Base-by-base conservation (phyloP, 768 basidiomycete species). In the Termitomyces sp. region DNA sequence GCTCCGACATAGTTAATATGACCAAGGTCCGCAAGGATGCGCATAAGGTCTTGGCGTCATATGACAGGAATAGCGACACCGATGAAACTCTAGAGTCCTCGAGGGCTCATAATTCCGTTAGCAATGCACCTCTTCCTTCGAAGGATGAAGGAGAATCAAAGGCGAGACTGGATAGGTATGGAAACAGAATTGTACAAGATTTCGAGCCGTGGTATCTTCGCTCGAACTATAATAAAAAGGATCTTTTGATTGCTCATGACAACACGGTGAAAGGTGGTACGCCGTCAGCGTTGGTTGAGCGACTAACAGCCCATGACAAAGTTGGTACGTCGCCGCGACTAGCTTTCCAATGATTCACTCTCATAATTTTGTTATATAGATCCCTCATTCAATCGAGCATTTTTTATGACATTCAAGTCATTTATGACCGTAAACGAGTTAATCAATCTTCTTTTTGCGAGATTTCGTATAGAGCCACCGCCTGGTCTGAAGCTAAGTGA, bases 331-430 rank as follows among this genome's bases (percentile, higher is more conserved):
- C 20, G 38, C 22, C 28, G 3, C 20, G 43, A 42, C 8, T 33
- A 52, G 32, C 36, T 43, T 49, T 43, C 38, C 47, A 28, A 40
- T 51, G 59, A 32, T 22, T 33, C 38, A 26, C 53, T 26, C 58
- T 52, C 26, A 40, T 36, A 3, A 50, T 13, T 22, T 59, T 51
- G 47, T 35, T 14, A 12, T 22, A 56, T 53, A 58, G 64, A 97
- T 70, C 80, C 86, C 1, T 82, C 82, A 8, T 96, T 88, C 73
- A 90, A 81, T 69, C 87, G 87, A 68, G 87, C 94, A 1, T 98
- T 98, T 80, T 73, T 98, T 61, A 88, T 97, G 84, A 97, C 96
- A 1, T 97, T 92, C 79, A 92, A 95, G 67, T 94, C 93, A 1
- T 98, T 98, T 72, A 92, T 92, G 16, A 87, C 86, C 7, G 75